These are phyloP conservation scores for Linnemannia exigua DNA, from an alignment of 192 early-diverging fungal species.

Conservation along the genomic window DNA sequence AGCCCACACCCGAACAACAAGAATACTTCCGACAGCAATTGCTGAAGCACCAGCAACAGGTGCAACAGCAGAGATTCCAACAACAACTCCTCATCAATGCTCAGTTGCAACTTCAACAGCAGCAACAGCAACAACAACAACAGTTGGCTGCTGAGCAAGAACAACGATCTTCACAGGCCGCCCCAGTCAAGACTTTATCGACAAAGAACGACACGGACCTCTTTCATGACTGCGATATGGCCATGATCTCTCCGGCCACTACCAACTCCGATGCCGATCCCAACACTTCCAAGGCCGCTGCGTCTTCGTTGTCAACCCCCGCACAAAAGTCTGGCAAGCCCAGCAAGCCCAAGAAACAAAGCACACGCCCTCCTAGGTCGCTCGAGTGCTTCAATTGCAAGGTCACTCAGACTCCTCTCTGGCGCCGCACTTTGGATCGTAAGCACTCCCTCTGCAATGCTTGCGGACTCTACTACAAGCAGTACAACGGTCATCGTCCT, in stretches of 20 bases:
- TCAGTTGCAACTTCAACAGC: slow-evolving; percentile 27
- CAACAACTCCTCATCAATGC: slow-evolving; percentile 44
- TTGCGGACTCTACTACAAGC: slow-evolving; percentile 93
- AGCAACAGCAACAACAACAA: slow-evolving; percentile 26
- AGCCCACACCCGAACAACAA: slow-evolving; percentile 52
- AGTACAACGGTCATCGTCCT: slow-evolving; percentile 87
- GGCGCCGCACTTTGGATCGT: slow-evolving; percentile 86
- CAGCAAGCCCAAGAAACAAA: slow-evolving; percentile 48
- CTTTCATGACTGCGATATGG: slow-evolving; percentile 35
- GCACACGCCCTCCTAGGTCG: slow-evolving; percentile 54
- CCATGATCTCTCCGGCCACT: slow-evolving; percentile 11
- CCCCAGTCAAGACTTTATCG: not conserved
- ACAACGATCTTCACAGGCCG: not conserved
- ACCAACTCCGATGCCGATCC: not conserved
- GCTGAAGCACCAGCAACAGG: slow-evolving; percentile 51
- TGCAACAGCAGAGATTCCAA: slow-evolving; percentile 43
- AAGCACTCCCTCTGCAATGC: slow-evolving; percentile 92
- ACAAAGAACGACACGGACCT: slow-evolving; percentile 42
- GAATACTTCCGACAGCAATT: slow-evolving; percentile 54
- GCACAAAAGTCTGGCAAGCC: slow-evolving; percentile 40
- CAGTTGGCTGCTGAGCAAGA: not conserved
- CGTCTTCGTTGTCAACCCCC: not conserved
- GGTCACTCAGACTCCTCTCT: slow-evolving; percentile 89
- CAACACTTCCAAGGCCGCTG: not conserved
- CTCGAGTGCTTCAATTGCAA: slow-evolving; percentile 84